A percentile compares a stretch with the other conserved stretches of the same genome.
These are phyloP conservation scores for Penicillium nordicum DNA, from an alignment of 2,329 filamentous ascomycete genomes.

Conservation along the genomic window DNA sequence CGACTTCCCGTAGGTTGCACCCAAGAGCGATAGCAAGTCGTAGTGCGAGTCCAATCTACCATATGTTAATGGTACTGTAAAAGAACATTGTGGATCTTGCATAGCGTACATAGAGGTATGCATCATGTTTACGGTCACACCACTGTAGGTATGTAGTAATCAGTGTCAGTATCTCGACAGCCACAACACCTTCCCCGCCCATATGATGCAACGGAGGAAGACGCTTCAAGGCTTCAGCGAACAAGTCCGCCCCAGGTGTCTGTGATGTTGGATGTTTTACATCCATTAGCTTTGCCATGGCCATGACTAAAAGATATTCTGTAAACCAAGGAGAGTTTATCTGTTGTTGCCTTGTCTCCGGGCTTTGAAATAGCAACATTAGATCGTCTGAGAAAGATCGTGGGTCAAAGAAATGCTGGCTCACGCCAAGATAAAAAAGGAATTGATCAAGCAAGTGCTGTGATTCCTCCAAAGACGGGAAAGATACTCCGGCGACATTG, in stretches of 20 bases:
- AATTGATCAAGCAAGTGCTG: constrained; percentile 22
- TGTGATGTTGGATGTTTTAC: constrained; percentile 17
- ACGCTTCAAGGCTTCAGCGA: constrained; percentile 17
- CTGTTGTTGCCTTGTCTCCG: constrained; percentile 8
- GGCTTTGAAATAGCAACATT: constrained; percentile 16
- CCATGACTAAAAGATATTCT: constrained; percentile 25
- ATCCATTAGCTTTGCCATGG: constrained; percentile 25
- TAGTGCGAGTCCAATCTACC: constrained; percentile 18
- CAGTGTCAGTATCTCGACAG: constrained; percentile 18
- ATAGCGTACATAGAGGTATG: constrained; percentile 17
- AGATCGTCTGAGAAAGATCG: constrained; percentile 20
- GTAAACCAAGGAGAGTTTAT: constrained; percentile 18
- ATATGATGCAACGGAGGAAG: constrained; percentile 16
- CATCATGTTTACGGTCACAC: constrained; percentile 22
- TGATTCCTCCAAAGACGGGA: constrained; percentile 18
- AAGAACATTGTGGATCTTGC: too few species aligned
- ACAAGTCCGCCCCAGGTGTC: constrained; percentile 16
- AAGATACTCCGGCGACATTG: constrained; percentile 1
- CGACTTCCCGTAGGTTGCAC: constrained; percentile 13
- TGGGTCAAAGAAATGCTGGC: constrained; percentile 23
- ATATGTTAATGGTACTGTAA: background rate
- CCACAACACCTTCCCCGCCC: constrained; percentile 15
- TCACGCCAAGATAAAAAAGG: constrained; percentile 24
- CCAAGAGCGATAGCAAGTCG: constrained; percentile 21
- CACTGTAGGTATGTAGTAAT: constrained; percentile 21